Conservation (phyloP, 2,329 filamentous ascomycete genomes). For the Fusarium annulatum region DNA sequence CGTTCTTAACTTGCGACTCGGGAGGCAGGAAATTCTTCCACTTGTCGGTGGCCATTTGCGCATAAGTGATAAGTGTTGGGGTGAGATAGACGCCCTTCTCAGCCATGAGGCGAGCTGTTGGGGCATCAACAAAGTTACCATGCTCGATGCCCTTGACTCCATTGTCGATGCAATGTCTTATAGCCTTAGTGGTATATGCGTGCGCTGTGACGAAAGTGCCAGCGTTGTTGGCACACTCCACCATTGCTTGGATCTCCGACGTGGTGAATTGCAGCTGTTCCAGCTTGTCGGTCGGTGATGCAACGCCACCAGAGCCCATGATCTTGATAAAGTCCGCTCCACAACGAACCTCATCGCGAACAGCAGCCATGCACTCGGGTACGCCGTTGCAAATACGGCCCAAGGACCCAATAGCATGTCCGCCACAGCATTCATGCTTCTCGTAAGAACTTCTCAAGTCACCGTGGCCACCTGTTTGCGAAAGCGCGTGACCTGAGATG, state of each 20-base stretch:
- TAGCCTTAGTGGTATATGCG: slow-evolving; percentile 53
- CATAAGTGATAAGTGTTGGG: background rate
- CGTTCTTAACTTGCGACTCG: background rate
- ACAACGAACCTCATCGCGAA: background rate
- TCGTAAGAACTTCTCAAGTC: slow-evolving; percentile 58
- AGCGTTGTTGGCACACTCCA: background rate
- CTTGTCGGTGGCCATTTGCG: background rate
- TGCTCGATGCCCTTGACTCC: slow-evolving; percentile 8
- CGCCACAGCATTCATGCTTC: slow-evolving; percentile 57
- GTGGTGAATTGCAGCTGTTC: background rate
- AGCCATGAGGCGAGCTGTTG: background rate
- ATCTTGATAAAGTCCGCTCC: slow-evolving; percentile 6
- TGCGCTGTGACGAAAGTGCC: background rate
- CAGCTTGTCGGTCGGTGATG: background rate
- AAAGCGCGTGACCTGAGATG: slow-evolving; percentile 63
- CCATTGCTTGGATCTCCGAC: background rate
- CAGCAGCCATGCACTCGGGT: background rate
- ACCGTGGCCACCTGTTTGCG: slow-evolving; percentile 68
- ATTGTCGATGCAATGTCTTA: slow-evolving; percentile 58
- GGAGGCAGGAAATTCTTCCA: background rate
- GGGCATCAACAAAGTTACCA: background rate
- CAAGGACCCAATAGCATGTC: slow-evolving; percentile 42
- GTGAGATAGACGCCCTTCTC: slow-evolving; percentile 3
- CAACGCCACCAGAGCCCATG: background rate
- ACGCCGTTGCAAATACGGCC: slow-evolving; percentile 45